Conservation (phyloP, 805 yeast species). For the Myxozyma vanderwaltii region DNA sequence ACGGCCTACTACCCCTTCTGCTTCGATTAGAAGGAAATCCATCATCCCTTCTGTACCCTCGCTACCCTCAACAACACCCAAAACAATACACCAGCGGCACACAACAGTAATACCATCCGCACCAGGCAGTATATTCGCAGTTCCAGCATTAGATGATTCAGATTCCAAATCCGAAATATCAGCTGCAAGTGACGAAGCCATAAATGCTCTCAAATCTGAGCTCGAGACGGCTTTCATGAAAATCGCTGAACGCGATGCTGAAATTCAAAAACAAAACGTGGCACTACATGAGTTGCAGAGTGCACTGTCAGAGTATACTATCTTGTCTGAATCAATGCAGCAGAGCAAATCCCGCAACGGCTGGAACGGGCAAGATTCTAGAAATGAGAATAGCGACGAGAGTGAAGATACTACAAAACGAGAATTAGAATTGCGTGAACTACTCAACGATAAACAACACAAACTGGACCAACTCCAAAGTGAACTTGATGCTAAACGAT, state of each 20-base stretch:
- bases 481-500: slow-evolving; percentile 39
- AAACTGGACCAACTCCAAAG: slow-evolving; percentile 37
- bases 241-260: slow-evolving; percentile 37
- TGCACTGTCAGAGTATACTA: slow-evolving; percentile 40
- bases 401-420: slow-evolving; percentile 18
- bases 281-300: slow-evolving; percentile 53
- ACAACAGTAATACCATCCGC: slow-evolving; percentile 1
- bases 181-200: slow-evolving; percentile 9
- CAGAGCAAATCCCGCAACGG: not conserved
- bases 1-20: slow-evolving; percentile 6
- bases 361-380: slow-evolving; percentile 26
- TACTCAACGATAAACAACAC: slow-evolving; percentile 38
- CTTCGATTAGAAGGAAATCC: slow-evolving; percentile 6
- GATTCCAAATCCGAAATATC: slow-evolving; percentile 2
- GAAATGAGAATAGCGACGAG: slow-evolving; percentile 38
- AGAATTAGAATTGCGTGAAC: slow-evolving; percentile 38
- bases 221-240: slow-evolving; percentile 34
- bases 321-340: slow-evolving; percentile 9
- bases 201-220: slow-evolving; percentile 31
- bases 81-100: not conserved
- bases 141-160: slow-evolving; percentile 4
- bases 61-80: slow-evolving; percentile 5
- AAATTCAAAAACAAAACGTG: slow-evolving; percentile 49
- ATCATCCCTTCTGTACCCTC: slow-evolving; percentile 6
- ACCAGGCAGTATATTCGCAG: slow-evolving; percentile 6